phyloP scores from a whole-genome alignment of 2,329 filamentous ascomycete species.

The Fusarium chuoi region DNA sequence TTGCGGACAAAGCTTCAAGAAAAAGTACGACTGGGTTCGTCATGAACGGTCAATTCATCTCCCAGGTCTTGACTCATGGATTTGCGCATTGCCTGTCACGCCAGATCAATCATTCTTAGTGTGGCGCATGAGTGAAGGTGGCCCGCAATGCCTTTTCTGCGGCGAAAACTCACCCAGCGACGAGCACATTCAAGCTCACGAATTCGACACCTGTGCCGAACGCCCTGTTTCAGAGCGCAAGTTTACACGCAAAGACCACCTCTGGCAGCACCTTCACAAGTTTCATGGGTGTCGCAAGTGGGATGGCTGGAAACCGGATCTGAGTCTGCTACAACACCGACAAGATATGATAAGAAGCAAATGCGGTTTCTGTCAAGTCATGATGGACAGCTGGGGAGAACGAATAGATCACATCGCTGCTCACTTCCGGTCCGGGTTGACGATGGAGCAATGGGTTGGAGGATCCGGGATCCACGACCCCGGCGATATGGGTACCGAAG shows the following conservation, averaged over 20 bases:
- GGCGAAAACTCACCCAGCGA: conserved; percentile 48
- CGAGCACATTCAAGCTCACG: conserved; percentile 52
- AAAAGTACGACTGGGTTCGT: conserved; percentile 55
- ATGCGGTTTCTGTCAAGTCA: conserved; percentile 46
- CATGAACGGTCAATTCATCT: conserved; percentile 64
- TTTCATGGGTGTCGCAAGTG: conserved; percentile 58
- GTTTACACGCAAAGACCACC: conserved; percentile 55
- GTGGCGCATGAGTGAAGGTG: conserved; percentile 59
- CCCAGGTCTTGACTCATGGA: conserved; percentile 55
- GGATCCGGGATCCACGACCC: conserved; percentile 38
- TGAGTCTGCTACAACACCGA: conserved; percentile 47
- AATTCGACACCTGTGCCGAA: conserved; percentile 61
- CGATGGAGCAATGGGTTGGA: conserved; percentile 44
- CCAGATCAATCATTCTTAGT: conserved; percentile 55
- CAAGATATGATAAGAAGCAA: conserved; percentile 43
- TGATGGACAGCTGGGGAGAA: conserved; percentile 44
- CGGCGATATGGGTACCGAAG: conserved; percentile 20
- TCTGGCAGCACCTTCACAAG: conserved; percentile 55
- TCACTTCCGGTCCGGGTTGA: conserved; percentile 46
- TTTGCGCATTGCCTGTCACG: conserved; percentile 58
- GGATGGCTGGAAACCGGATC: conserved; percentile 60
- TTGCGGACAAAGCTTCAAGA: conserved; percentile 52
- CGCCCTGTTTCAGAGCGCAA: conserved; percentile 55
- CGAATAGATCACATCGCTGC: conserved; percentile 44
- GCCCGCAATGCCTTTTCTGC: conserved; percentile 54